phyloP scores from a whole-genome alignment of 1,284 basidiomycete species.

The Rhodotorula mucilaginosa region DNA sequence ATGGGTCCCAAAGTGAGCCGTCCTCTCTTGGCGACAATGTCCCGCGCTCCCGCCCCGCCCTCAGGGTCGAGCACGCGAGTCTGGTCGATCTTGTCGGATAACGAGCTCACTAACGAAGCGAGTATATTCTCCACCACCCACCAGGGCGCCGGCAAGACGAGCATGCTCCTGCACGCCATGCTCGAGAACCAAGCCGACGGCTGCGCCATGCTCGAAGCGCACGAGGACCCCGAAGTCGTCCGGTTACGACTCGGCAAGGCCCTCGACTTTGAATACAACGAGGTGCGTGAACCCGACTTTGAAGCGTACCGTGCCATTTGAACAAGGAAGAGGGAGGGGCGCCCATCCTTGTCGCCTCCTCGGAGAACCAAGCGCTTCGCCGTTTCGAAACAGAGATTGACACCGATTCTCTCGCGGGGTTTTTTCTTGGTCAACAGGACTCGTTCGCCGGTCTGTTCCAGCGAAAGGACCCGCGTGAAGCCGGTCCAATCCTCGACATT shows the following conservation, averaged over 20 bases:
- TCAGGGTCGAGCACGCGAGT: too few relatives aligned
- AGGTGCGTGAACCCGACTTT: constrained; percentile 57
- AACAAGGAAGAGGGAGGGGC: too few relatives aligned
- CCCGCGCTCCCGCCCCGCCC: too few relatives aligned
- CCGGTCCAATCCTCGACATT: constrained; percentile 74
- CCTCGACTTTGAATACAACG: constrained; percentile 72
- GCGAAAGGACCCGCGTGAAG: constrained; percentile 76
- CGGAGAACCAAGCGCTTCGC: too few relatives aligned
- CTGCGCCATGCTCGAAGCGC: constrained; percentile 44
- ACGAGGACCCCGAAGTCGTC: constrained; percentile 44
- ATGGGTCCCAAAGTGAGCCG: constrained; percentile 14
- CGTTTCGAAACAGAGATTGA: background rate
- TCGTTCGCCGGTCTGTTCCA: constrained; percentile 59
- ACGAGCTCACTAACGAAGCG: too few relatives aligned
- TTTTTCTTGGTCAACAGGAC: constrained; percentile 12
- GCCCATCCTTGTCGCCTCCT: too few relatives aligned
- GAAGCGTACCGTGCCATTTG: background rate
- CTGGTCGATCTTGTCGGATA: too few relatives aligned
- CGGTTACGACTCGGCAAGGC: constrained; percentile 74
- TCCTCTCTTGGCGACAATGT: too few relatives aligned
- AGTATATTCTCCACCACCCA: background rate
- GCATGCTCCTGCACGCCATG: constrained; percentile 37
- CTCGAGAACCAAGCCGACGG: constrained; percentile 42
- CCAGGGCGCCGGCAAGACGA: constrained; percentile 43
- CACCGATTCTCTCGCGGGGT: constrained; percentile 17